Base-by-base conservation (phyloP, 1,284 basidiomycete species). In the Meira miltonrushii region DNA sequence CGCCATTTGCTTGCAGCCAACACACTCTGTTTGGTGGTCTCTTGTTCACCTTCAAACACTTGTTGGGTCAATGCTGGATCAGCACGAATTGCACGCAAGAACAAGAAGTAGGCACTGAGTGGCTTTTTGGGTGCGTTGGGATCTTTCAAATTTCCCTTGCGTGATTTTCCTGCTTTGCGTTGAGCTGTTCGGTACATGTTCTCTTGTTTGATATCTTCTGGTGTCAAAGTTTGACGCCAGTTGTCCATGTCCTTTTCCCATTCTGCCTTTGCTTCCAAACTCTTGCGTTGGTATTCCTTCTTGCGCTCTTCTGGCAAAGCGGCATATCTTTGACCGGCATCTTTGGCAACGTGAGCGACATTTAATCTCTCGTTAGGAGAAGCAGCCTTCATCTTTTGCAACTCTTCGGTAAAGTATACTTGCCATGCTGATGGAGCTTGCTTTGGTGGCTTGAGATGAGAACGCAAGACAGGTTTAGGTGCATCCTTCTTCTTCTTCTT, bases 81-180 rank as follows among this genome's bases (percentile, higher is more conserved):
- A 28, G 69, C 68, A 21, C 74, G 71, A 58, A 77, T 71, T 6
- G 71, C 68, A 78, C 92, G 90, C 64, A 95, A 80, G 82, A 93
- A 96, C 85, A 94, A 88, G 72, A 95, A 95, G 78, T 95, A 96
- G 2, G 92, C 92, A 71, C 86, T 88, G 33, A 95, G 84, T 2
- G 92, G 92, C 79, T 94, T 94, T 85, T 93, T 93, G 9, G 92
- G 92, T 17, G 91, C 92, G 75, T 95, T 93, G 28, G 92, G 92
- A 77, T 96, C 92, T 82, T 94, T 94, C 80, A 96, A 88, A 79
- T 96, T 95, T 64, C 89, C 88, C 83, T 89, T 90, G 69, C 91
- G 84, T 54, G 89, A 92, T 80, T 92, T 92, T 73, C 92, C 93
- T 17, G 90, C 88, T 80, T 91, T 92, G 64, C 92, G 86, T 80